A percentile compares a stretch with the other conserved stretches of the same genome.
phyloP scores from a whole-genome alignment of 75 land plant genomes.

The Sequoiadendron giganteum region DNA sequence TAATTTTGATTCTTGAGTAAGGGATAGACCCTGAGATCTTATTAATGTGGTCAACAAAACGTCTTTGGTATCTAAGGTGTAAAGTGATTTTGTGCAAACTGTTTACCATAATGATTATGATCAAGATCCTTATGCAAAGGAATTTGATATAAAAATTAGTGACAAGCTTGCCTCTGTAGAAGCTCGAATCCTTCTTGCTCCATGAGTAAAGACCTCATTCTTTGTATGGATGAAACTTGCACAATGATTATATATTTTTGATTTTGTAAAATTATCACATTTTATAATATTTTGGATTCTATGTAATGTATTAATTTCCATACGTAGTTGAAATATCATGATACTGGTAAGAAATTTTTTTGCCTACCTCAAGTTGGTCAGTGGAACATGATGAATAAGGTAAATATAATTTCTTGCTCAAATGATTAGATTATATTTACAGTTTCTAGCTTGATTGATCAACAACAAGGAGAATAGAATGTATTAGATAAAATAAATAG shows the following conservation, averaged over 20 bases:
- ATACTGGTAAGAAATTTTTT: slow-evolving; percentile 67
- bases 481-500: not conserved
- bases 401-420: slow-evolving; percentile 6
- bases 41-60: not conserved
- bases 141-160: slow-evolving; percentile 29
- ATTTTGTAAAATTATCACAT: not conserved
- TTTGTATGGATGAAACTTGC: not conserved
- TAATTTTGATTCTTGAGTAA: not conserved
- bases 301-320: not conserved
- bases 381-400: slow-evolving; percentile 95
- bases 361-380: slow-evolving; percentile 89
- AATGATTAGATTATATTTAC: not conserved
- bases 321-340: slow-evolving; percentile 86
- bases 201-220: slow-evolving; percentile 48
- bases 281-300: not conserved
- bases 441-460: not conserved
- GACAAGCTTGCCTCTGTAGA: slow-evolving; percentile 65
- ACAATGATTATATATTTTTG: not conserved
- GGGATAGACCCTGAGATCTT: not conserved
- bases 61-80: not conserved
- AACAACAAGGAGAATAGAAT: not conserved
- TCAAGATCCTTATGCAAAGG: too few relatives aligned
- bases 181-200: slow-evolving; percentile 81
- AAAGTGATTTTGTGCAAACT: slow-evolving; percentile 37
- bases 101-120: slow-evolving; percentile 71